Conservation (phyloP, 2,329 filamentous ascomycete genomes). For the Aspergillus pseudonomiae region DNA sequence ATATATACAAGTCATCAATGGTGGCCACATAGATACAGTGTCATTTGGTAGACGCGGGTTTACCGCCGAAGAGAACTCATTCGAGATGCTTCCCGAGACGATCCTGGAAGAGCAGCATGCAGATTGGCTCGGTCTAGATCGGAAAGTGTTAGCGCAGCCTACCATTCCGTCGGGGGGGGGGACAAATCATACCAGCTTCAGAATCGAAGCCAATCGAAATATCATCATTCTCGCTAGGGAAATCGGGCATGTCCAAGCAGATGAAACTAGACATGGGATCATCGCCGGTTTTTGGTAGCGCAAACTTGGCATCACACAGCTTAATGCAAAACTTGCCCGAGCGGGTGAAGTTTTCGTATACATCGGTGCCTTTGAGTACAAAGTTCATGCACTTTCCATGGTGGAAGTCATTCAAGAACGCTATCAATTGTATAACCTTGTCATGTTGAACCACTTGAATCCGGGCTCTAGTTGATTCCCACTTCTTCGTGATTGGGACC, state of each 20-base stretch:
- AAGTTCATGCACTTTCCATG: constrained; percentile 91
- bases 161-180: background rate
- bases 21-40: background rate
- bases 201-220: constrained; percentile 83
- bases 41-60: constrained; percentile 10
- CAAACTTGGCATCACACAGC: constrained; percentile 89
- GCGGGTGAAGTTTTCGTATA: constrained; percentile 70
- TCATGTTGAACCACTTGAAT: constrained; percentile 80
- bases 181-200: constrained; percentile 66
- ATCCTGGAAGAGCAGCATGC: constrained; percentile 42
- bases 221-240: constrained; percentile 91
- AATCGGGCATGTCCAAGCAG: constrained; percentile 83
- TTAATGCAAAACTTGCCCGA: constrained; percentile 72
- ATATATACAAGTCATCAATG: constrained; percentile 7
- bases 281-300: constrained; percentile 65
- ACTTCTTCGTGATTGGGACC: constrained; percentile 91
- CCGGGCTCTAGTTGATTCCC: constrained; percentile 79
- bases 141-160: background rate
- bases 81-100: constrained; percentile 41
- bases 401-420: constrained; percentile 85
- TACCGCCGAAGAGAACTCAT: constrained; percentile 46
- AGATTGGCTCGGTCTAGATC: constrained; percentile 41
- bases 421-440: constrained; percentile 74
- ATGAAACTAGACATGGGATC: constrained; percentile 70
- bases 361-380: constrained; percentile 78